Evolutionary conservation across 225 moss, liverwort and hornwort genomes (phyloP).

Genomic region (Pleurozium schreberi): DNA sequence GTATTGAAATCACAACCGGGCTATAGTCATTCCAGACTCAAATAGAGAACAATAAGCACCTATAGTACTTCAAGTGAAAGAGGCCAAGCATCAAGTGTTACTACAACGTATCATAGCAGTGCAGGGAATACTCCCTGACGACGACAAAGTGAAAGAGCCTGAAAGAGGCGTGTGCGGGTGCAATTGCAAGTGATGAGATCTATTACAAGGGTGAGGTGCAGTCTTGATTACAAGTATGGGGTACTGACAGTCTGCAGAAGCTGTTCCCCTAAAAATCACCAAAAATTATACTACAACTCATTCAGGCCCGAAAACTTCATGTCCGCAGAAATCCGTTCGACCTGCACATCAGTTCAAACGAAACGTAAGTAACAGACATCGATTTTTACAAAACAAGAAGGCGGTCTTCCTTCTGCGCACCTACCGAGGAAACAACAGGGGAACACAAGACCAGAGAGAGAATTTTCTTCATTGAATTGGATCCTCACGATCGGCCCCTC

Average conservation of each 20-base stretch:
- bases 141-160: background rate
- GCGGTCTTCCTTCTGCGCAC: background rate
- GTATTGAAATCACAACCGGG: background rate
- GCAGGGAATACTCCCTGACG: background rate
- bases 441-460: background rate
- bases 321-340: background rate
- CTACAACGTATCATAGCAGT: background rate
- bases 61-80: background rate
- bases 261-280: constrained; percentile 5
- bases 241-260: background rate
- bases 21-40: background rate
- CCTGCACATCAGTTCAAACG: background rate
- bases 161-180: background rate
- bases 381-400: background rate
- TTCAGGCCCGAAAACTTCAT: background rate
- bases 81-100: background rate
- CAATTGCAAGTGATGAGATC: background rate
- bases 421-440: background rate
- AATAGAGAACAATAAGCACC: background rate
- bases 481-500: background rate
- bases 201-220: background rate
- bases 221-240: background rate
- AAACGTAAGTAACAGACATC: background rate
- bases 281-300: constrained; percentile 8
- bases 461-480: background rate